Conservation (phyloP, 78 protist genomes). For the Bodo saltans region DNA sequence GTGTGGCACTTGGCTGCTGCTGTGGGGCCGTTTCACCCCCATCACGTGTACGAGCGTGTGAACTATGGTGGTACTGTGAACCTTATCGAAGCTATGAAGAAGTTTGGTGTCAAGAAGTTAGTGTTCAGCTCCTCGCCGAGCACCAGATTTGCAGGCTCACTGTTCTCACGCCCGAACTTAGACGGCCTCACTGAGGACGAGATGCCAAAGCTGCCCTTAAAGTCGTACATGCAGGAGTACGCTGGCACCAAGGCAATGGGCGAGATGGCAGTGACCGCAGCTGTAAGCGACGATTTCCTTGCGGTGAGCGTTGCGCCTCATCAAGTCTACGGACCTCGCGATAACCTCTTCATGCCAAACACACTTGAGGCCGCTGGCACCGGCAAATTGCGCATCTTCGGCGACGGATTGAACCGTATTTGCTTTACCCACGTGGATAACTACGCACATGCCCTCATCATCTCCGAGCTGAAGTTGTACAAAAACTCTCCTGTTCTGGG, state of each 20-base stretch:
- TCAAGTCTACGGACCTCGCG: slow-evolving; percentile 69
- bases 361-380: slow-evolving; percentile 50
- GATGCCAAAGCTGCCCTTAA: slow-evolving; percentile 29
- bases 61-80: slow-evolving; percentile 58
- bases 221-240: slow-evolving; percentile 41
- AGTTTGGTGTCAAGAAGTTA: slow-evolving; percentile 15
- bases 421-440: slow-evolving; percentile 68
- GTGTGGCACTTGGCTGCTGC: slow-evolving; percentile 66
- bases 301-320: slow-evolving; percentile 58
- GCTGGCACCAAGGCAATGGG: slow-evolving; percentile 63
- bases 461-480: slow-evolving; percentile 43
- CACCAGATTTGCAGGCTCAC: slow-evolving; percentile 39
- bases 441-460: slow-evolving; percentile 61
- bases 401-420: slow-evolving; percentile 41
- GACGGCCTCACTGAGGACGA: slow-evolving; percentile 46
- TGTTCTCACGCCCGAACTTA: slow-evolving; percentile 14
- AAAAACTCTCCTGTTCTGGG: slow-evolving; percentile 38
- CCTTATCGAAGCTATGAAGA: slow-evolving; percentile 55
- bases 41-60: slow-evolving; percentile 41
- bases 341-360: slow-evolving; percentile 61
- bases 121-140: slow-evolving; percentile 56
- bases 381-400: slow-evolving; percentile 59
- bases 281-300: slow-evolving; percentile 21
- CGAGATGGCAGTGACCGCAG: slow-evolving; percentile 38
- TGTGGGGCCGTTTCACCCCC: slow-evolving; percentile 63